Evolutionary conservation across 345 rosid species (phyloP).

Genomic region (Acer campestre): DNA sequence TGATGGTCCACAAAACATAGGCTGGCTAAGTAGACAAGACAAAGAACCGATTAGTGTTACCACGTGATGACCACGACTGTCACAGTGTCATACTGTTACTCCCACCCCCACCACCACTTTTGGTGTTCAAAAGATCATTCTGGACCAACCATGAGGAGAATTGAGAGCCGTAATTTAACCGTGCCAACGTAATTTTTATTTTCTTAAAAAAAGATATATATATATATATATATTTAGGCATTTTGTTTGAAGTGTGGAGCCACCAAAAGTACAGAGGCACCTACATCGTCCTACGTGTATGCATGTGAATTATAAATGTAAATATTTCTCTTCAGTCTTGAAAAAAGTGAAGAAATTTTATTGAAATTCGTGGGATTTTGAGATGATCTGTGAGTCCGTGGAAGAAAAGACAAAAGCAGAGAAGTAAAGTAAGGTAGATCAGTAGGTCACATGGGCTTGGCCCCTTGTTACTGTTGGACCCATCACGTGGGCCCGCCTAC

Average conservation of each 20-base stretch:
- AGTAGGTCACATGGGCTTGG: conserved; percentile 24
- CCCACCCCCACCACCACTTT: neutral
- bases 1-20: conserved; percentile 2
- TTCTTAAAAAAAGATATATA: no score
- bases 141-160: neutral
- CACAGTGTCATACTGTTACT: neutral
- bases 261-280: neutral
- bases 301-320: conserved; percentile 4
- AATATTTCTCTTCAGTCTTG: neutral
- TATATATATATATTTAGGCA: neutral
- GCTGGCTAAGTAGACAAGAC: conserved; percentile 21
- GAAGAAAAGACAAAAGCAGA: neutral
- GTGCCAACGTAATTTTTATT: neutral
- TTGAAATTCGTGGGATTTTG: no score
- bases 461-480: conserved; percentile 4
- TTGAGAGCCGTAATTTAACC: neutral
- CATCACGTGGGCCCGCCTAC: conserved; percentile 12
- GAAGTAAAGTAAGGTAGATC: neutral
- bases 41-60: conserved; percentile 22
- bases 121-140: neutral
- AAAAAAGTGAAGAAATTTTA: neutral
- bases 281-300: neutral
- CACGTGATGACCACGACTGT: conserved; percentile 26
- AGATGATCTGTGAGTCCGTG: neutral
- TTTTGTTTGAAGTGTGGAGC: neutral